phyloP scores from a whole-genome alignment of 2,329 filamentous ascomycete species.

The Rutstroemia sp. region DNA sequence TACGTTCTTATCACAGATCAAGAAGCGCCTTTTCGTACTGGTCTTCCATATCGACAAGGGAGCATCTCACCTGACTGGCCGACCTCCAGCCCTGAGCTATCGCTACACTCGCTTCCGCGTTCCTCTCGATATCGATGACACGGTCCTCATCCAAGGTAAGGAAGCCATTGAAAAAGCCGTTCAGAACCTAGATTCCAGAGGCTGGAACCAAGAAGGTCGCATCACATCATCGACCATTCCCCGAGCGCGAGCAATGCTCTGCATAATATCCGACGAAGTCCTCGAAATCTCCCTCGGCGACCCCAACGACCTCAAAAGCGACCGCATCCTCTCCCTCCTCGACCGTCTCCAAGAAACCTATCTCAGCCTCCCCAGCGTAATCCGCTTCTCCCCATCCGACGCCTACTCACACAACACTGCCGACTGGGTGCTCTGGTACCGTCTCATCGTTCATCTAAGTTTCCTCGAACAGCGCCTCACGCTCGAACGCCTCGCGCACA shows the following conservation, averaged over 20 bases:
- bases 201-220: conserved; percentile 43
- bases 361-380: conserved; percentile 27
- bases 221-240: conserved; percentile 38
- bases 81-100: conserved; percentile 45
- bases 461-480: conserved; percentile 52
- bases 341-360: conserved; percentile 31
- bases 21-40: conserved; percentile 30
- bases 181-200: conserved; percentile 37
- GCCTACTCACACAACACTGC: conserved; percentile 33
- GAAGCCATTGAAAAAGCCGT: conserved; percentile 34
- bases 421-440: conserved; percentile 34
- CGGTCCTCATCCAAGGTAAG: conserved; percentile 38
- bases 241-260: conserved; percentile 40
- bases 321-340: conserved; percentile 18
- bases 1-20: conserved; percentile 32
- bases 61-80: conserved; percentile 43
- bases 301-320: conserved; percentile 15
- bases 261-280: conserved; percentile 48
- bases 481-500: conserved; percentile 47
- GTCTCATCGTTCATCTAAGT: conserved; percentile 40
- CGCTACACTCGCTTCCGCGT: conserved; percentile 46
- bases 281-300: conserved; percentile 43
- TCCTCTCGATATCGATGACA: conserved; percentile 47
- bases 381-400: conserved; percentile 32
- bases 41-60: conserved; percentile 43